Evolutionary conservation across 2,329 filamentous ascomycete species (phyloP), one percentile per base, ranked within the genome.

Genomic region (Phyllosticta paracitricarpa): DNA sequence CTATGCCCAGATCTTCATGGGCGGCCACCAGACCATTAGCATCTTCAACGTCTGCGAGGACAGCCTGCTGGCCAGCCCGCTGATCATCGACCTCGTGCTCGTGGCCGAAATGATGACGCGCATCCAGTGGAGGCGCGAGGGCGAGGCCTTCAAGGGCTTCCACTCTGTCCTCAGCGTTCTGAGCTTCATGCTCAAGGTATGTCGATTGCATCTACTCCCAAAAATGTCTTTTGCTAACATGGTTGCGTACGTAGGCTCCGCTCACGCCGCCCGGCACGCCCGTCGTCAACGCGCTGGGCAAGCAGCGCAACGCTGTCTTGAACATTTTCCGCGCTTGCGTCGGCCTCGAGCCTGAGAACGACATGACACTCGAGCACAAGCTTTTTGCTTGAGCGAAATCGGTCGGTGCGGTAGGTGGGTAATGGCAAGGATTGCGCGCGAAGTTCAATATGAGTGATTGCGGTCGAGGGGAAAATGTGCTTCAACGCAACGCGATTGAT

Each of bases 291-390:
- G 85, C 94, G 63, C 83, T 99, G 66, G 91, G 88, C 72, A 99
- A 99, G 84, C 94, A 99, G 82, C 91, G 94, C 67, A 88, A 86
- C 67, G 92, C 92, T 53, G 77, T 99, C 75, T 94, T 89, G 76
- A 99, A 99, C 82, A 97, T 99, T 78, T 96, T 99, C 87, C 91
- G 93, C 71, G 94, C 94, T 66, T 97, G 93, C 72, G 88, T 99
- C 70, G 94, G 94, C 66, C 84, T 99, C 63, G 90, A 97, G 82
- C 94, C 94, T 17, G 94, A 99, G 84, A 94, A 88, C 62, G 94
- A 99, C 75, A 99, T 99, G 94, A 97, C 92, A 51, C 84, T 97
- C 59, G 94, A 99, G 84, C 93, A 97, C 82, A 99, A 97, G 86
- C 84, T 97, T 66, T 92, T 97, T 74, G 58, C 58, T 61, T 61